phyloP scores from a whole-genome alignment of 768 basidiomycete species.

The Suillus subalutaceus region DNA sequence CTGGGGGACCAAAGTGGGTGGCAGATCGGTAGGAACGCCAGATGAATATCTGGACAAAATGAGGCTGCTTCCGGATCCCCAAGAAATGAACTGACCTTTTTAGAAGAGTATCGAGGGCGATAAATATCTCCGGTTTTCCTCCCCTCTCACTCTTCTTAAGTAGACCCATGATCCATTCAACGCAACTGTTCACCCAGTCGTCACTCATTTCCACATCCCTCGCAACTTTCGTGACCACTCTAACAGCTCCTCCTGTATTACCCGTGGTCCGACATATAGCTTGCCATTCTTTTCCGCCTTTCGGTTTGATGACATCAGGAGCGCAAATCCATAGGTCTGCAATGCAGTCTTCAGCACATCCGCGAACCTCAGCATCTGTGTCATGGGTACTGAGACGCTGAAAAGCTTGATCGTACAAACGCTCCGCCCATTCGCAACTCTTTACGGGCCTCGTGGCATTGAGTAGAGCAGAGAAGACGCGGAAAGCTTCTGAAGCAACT shows the following conservation, averaged over 20 bases:
- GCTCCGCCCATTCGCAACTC: slow-evolving; percentile 64
- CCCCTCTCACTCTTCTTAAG: slow-evolving; percentile 77
- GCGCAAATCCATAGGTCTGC: slow-evolving; percentile 90
- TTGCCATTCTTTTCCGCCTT: slow-evolving; percentile 80
- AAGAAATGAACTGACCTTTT: slow-evolving; percentile 50
- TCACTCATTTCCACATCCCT: slow-evolving; percentile 69
- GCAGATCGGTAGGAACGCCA: slow-evolving; percentile 58
- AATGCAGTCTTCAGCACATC: slow-evolving; percentile 78
- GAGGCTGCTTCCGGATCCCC: not conserved
- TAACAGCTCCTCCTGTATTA: slow-evolving; percentile 75
- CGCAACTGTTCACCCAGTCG: slow-evolving; percentile 79
- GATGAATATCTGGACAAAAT: slow-evolving; percentile 44
- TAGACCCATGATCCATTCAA: slow-evolving; percentile 76
- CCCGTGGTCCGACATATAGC: slow-evolving; percentile 71
- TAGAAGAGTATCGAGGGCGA: slow-evolving; percentile 71
- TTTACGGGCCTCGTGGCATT: slow-evolving; percentile 74
- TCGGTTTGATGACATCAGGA: slow-evolving; percentile 65
- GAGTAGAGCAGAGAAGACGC: slow-evolving; percentile 82
- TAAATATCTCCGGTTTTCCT: slow-evolving; percentile 81
- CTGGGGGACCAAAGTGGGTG: slow-evolving; percentile 66
- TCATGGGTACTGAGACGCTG: slow-evolving; percentile 73
- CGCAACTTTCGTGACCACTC: slow-evolving; percentile 84
- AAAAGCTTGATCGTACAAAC: slow-evolving; percentile 76
- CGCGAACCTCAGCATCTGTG: slow-evolving; percentile 90
- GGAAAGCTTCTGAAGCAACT: slow-evolving; percentile 86